These are phyloP conservation scores for Helenozyma rhizophorensis DNA, from an alignment of 805 yeast species.

Conservation along the genomic window DNA sequence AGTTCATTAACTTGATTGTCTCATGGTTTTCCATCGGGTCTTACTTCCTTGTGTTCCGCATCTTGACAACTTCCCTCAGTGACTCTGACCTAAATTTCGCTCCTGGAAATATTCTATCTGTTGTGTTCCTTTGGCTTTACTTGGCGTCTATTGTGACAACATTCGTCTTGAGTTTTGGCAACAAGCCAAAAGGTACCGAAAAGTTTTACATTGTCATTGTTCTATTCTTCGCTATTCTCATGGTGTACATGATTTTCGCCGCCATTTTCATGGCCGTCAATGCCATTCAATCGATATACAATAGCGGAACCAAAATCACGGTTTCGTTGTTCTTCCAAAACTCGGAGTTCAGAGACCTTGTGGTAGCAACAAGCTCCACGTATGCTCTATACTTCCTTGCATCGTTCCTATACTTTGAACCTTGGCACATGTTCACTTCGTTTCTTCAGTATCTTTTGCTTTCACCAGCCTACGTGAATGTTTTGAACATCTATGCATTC, in stretches of 20 bases:
- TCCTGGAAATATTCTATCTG: slow-evolving; percentile 46
- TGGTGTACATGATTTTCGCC: slow-evolving; percentile 55
- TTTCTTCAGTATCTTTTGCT: slow-evolving; percentile 48
- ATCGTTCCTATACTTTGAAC: slow-evolving; percentile 56
- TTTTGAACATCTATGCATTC: slow-evolving; percentile 62
- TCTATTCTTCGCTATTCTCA: slow-evolving; percentile 54
- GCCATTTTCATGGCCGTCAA: slow-evolving; percentile 55
- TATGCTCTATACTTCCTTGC: slow-evolving; percentile 59
- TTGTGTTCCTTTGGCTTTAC: slow-evolving; percentile 52
- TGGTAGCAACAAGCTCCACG: slow-evolving; percentile 57
- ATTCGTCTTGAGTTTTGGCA: slow-evolving; percentile 60
- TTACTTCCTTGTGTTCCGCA: slow-evolving; percentile 60
- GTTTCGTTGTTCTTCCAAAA: slow-evolving; percentile 44
- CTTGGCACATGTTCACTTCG: slow-evolving; percentile 62
- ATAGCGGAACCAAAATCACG: slow-evolving; percentile 36
- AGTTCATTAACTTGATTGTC: slow-evolving; percentile 47
- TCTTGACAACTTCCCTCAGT: slow-evolving; percentile 51
- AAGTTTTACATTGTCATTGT: slow-evolving; percentile 50
- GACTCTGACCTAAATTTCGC: slow-evolving; percentile 35
- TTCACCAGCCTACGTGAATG: slow-evolving; percentile 51
- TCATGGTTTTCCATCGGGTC: slow-evolving; percentile 64
- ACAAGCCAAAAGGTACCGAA: slow-evolving; percentile 59
- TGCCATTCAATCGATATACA: slow-evolving; percentile 38
- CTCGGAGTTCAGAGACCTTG: slow-evolving; percentile 43
- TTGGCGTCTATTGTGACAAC: slow-evolving; percentile 54